Base-by-base conservation (phyloP, 805 yeast species). In the Yarrowia divulgata region DNA sequence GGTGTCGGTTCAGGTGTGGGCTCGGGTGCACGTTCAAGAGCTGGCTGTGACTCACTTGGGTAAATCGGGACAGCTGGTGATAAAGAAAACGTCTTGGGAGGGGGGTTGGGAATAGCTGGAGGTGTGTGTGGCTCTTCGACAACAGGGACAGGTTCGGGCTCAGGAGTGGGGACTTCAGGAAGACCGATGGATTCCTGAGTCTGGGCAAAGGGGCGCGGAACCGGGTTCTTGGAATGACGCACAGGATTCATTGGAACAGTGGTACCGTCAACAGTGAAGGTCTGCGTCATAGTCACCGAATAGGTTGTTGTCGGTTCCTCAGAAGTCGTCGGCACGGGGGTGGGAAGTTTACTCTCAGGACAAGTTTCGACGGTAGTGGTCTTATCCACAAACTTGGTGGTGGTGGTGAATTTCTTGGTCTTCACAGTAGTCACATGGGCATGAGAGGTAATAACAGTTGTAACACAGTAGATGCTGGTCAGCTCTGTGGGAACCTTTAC, bases 351-450 rank as follows among this genome's bases (percentile, higher is more conserved):
- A 19, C 45, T 54, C 4, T 54, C 60, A 13, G 46, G 46, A 19
- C 63, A 57, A 29, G 63, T 57, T n/a, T 57, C 14, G 16, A 57
- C 23, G 2, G 63, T 57, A 4, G 63, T 57, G 18, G 63, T 57
- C 29, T 42, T 40, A 39, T 57, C 63, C 9, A 57, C 48, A n/a
- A 14, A 57, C 3, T 40, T 29, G 8, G 63, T 57, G 1, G 63
- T 29, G 12, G 63, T 57, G 13, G 63, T 40, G 6, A 14, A 29
- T 23, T 14, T 9, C n/a, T 29, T 40, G 8, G 63, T 57, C 35
- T 8, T 29, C 12, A 57, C 35, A 10, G 63, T 57, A 18, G 63
- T 57, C 10, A 40, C 16, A 32, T 57, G 10, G 9, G 37, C 14
- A 2, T 29, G 32, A 16, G 35, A 13, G 14, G 63, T 57, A 16